phyloP scores from a whole-genome alignment of 164 flowering plant genomes.

The Umbellularia californica region DNA sequence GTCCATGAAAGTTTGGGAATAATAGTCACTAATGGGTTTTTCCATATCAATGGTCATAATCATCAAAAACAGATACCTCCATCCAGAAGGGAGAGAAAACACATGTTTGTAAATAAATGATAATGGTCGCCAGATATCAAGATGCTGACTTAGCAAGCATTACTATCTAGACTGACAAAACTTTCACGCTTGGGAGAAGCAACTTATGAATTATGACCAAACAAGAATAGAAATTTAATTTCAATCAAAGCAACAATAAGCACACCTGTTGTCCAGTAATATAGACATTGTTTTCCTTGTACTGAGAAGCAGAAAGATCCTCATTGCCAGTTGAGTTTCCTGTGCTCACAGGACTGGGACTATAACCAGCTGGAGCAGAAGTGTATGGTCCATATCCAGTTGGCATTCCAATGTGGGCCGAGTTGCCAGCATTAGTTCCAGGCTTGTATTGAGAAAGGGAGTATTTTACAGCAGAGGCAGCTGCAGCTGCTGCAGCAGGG shows the following conservation, averaged over 20 bases:
- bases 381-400: slow-evolving; percentile 64
- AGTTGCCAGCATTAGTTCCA: slow-evolving; percentile 54
- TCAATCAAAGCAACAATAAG: background rate
- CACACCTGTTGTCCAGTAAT: slow-evolving; percentile 80
- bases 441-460: slow-evolving; percentile 67
- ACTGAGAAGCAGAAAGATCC: slow-evolving; percentile 57
- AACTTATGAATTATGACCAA: background rate
- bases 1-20: no score
- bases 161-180: no score
- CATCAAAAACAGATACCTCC: no score
- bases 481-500: slow-evolving; percentile 35
- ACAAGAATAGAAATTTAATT: background rate
- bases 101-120: background rate
- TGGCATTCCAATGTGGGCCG: slow-evolving; percentile 53
- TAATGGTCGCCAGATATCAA: background rate
- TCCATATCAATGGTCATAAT: no score
- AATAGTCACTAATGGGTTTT: no score
- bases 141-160: background rate
- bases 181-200: background rate
- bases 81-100: no score
- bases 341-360: slow-evolving; percentile 47
- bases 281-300: slow-evolving; percentile 67
- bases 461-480: slow-evolving; percentile 55
- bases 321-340: slow-evolving; percentile 64
- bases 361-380: slow-evolving; percentile 55